Evolutionary conservation across 352 stramenopile species (phyloP), one percentile per base, ranked within the genome.

Genomic region (Globisporangium apiculatum): DNA sequence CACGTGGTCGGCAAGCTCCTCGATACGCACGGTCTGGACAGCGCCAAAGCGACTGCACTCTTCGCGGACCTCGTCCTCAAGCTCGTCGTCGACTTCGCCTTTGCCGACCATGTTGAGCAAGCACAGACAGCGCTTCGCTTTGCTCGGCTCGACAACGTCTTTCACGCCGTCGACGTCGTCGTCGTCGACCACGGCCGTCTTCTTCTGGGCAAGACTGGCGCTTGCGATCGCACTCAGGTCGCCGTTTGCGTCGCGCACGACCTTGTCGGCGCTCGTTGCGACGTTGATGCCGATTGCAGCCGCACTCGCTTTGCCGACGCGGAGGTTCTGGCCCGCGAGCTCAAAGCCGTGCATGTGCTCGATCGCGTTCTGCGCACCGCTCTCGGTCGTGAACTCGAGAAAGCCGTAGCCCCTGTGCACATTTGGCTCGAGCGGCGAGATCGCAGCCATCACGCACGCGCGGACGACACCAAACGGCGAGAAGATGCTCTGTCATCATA

Each of bases 311-410:
- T 91, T 91, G 59, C 82, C 82, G 5, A 91, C 79, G 61, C 87
- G 84, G 11, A 91, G 79, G 17, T 80, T 67, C 49, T 89, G 77
- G 10, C 82, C 82, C 40, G 82, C 82, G 15, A 91, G 58, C 36
- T 91, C 82, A 55, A 91, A 91, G 31, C 76, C 77, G 58, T 91
- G 82, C 82, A 91, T 91, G 55, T 91, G 82, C 65, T 91, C 79
- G 47, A 91, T 89, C 14, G 82, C 82, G 60, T 72, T 91, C 53
- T 49, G 47, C 11, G 82, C 82, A 12, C 66, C 84, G 11, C 51
- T 69, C 46, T 89, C 79, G 45, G 89, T 73, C 0, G 73, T 54
- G 58, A 89, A 91, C 56, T 88, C 74, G 51, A 91, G 69, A 46
- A 91, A 91, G 2, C 82, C 82, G 53, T 86, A 91, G 5, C 80